These are phyloP conservation scores for Cucumis variabilis DNA, from an alignment of 331 rosid genomes.

Conservation along the genomic window DNA sequence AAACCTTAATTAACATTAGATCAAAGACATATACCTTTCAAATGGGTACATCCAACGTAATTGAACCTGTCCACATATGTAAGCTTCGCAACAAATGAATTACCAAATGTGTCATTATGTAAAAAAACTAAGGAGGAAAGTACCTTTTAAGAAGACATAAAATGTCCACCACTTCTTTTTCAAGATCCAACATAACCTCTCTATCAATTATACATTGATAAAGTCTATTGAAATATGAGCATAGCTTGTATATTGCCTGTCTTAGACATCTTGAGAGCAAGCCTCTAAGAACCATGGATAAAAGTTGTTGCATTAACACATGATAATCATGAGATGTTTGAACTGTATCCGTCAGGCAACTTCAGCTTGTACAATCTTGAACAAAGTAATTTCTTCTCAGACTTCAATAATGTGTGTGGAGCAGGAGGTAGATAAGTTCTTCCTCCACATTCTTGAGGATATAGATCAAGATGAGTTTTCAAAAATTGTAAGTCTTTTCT, in stretches of 20 bases:
- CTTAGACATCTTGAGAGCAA: background rate
- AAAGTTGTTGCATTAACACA: conserved; percentile 2
- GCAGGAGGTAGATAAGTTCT: background rate
- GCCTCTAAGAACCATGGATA: background rate
- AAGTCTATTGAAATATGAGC: background rate
- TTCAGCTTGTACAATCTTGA: background rate
- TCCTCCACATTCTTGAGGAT: background rate
- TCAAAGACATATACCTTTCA: too few relatives aligned
- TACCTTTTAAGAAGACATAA: too few relatives aligned
- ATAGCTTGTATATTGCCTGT: background rate
- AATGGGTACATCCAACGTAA: too few relatives aligned
- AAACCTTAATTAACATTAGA: too few relatives aligned
- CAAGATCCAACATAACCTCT: too few relatives aligned
- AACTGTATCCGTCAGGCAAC: background rate
- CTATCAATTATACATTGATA: background rate
- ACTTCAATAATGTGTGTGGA: background rate
- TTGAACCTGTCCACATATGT: too few relatives aligned
- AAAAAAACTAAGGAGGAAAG: too few relatives aligned
- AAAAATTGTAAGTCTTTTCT: too few relatives aligned
- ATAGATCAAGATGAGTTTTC: too few relatives aligned
- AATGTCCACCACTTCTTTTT: too few relatives aligned
- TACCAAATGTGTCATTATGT: too few relatives aligned
- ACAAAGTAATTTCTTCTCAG: background rate
- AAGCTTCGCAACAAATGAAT: too few relatives aligned
- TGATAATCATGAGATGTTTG: background rate